phyloP scores from a whole-genome alignment of 768 basidiomycete species.

The Lactarius psammicola region DNA sequence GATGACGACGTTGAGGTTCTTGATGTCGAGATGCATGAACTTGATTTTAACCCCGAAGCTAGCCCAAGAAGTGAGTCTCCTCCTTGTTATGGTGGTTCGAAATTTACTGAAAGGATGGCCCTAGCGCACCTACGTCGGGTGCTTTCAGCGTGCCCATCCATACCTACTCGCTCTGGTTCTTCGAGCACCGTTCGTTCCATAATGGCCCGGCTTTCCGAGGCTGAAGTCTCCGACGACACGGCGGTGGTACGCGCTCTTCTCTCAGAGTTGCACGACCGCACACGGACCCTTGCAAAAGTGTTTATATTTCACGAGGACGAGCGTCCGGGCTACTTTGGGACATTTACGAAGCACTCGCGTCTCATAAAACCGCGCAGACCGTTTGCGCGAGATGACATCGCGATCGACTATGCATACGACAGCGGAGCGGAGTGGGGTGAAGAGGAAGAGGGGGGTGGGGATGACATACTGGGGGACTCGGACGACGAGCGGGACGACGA shows the following conservation, averaged over 20 bases:
- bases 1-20: conserved; percentile 41
- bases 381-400: conserved; percentile 70
- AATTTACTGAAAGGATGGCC: neutral
- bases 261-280: conserved; percentile 57
- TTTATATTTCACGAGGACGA: conserved; percentile 81
- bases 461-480: conserved; percentile 61
- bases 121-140: conserved; percentile 11
- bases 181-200: conserved; percentile 47
- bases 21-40: conserved; percentile 33
- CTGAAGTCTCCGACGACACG: conserved; percentile 72
- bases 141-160: conserved; percentile 36
- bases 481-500: conserved; percentile 66
- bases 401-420: conserved; percentile 89
- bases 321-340: conserved; percentile 92
- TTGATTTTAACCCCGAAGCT: conserved; percentile 31
- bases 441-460: conserved; percentile 72
- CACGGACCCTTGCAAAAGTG: conserved; percentile 68
- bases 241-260: conserved; percentile 64
- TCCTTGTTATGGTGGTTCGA: neutral
- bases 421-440: conserved; percentile 97
- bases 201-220: conserved; percentile 67
- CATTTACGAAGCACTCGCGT: conserved; percentile 83
- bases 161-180: conserved; percentile 32
- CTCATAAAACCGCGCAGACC: conserved; percentile 82
- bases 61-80: conserved; percentile 42